A percentile compares a stretch with the other conserved stretches of the same genome.
Conservation (phyloP, 1,284 basidiomycete genomes). For the Marasmius sp. region DNA sequence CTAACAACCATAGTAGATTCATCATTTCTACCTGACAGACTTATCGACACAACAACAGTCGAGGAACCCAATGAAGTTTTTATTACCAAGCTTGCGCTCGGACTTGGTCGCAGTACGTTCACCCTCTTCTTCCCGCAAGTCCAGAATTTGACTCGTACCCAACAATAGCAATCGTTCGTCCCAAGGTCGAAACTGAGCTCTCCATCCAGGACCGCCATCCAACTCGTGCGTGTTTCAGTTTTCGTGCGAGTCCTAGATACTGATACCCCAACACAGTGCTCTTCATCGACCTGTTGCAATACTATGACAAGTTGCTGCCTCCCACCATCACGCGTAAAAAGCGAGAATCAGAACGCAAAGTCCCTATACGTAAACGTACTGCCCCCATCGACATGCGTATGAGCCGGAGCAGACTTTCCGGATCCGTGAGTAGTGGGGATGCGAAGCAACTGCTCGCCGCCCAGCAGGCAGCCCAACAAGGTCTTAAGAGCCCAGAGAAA, state of each 20-base stretch:
- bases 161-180: slow-evolving; percentile 72
- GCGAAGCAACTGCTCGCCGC: slow-evolving; percentile 80
- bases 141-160: slow-evolving; percentile 7
- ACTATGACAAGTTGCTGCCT: slow-evolving; percentile 78
- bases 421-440: slow-evolving; percentile 56
- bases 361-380: slow-evolving; percentile 84
- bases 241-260: background rate
- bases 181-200: slow-evolving; percentile 78
- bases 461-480: slow-evolving; percentile 58
- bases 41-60: slow-evolving; percentile 68
- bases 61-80: slow-evolving; percentile 78
- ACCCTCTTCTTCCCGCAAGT: slow-evolving; percentile 2
- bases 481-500: slow-evolving; percentile 37
- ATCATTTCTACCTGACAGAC: slow-evolving; percentile 35
- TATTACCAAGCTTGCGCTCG: slow-evolving; percentile 83
- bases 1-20: background rate
- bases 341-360: slow-evolving; percentile 78
- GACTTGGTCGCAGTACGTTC: slow-evolving; percentile 78
- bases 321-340: slow-evolving; percentile 82
- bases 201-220: slow-evolving; percentile 88
- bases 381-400: slow-evolving; percentile 87
- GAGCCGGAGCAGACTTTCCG: slow-evolving; percentile 67
- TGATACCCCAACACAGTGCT: slow-evolving; percentile 45
- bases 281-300: slow-evolving; percentile 81
- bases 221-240: slow-evolving; percentile 47